Percentiles rank a stretch among this genome's conserved stretches.
Evolutionary conservation across 176 grass and related monocot species (phyloP).

Genomic region (Rhynchospora pubera): DNA sequence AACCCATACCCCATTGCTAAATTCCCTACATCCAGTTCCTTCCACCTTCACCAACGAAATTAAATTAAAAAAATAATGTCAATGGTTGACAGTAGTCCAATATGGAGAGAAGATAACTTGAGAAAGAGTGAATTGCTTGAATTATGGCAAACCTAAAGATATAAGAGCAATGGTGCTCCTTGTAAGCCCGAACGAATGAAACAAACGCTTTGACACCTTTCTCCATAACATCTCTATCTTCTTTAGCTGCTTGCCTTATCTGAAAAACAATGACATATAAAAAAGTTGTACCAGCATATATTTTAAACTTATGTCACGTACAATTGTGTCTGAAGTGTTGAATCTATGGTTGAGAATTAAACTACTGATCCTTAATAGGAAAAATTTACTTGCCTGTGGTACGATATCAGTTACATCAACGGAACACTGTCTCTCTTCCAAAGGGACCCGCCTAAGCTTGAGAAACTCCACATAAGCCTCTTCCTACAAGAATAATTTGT

Average conservation of each 20-base stretch:
- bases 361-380: not conserved
- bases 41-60: slow-evolving; percentile 44
- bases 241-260: slow-evolving; percentile 67
- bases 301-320: slow-evolving; percentile 5
- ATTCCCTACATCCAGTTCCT: slow-evolving; percentile 79
- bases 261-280: slow-evolving; percentile 28
- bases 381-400: slow-evolving; percentile 40
- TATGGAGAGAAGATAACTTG: not conserved
- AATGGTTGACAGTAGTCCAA: not conserved
- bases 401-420: slow-evolving; percentile 46
- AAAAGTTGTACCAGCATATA: not conserved
- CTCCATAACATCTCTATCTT: slow-evolving; percentile 94
- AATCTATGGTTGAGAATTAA: not conserved
- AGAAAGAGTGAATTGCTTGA: slow-evolving; percentile 2
- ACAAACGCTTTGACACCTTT: slow-evolving; percentile 91
- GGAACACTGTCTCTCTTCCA: slow-evolving; percentile 54
- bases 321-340: slow-evolving; percentile 8
- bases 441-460: slow-evolving; percentile 63
- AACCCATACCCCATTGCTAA: slow-evolving; percentile 92
- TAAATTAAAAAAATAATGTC: not conserved
- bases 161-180: slow-evolving; percentile 93
- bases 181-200: slow-evolving; percentile 85
- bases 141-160: slow-evolving; percentile 47
- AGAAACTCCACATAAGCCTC: slow-evolving; percentile 92
- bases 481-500: slow-evolving; percentile 37